Base-by-base conservation (phyloP, 169 alveolate species). In the Eimeria sp. region DNA sequence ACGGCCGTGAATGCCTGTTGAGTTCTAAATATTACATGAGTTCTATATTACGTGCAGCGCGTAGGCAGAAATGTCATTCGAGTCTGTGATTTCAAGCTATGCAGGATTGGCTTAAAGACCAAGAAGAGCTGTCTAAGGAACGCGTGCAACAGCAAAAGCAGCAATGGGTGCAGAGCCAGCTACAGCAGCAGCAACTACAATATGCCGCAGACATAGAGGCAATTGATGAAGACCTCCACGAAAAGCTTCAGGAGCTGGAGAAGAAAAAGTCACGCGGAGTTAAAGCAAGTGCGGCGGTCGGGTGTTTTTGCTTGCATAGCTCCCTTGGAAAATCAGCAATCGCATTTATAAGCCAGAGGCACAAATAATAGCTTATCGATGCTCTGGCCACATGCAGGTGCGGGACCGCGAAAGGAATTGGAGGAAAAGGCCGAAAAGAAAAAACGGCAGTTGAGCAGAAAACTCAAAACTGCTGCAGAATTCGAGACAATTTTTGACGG, bases 81-180 rank as follows among this genome's bases (percentile, higher is more conserved):
- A 51, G 47, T 49, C 89, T 47, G n/a, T 47, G 25, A 22, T 14
- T 16, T n/a, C 47, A 10, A 51, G 11, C 47, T 22, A 10, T 51
- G 54, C 70, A 92, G 96, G 96, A 78, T n/a, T 92, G 96, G 96
- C 83, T 92, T 6, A 86, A 92, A 49, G 96, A 80, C 65, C 93
- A 94, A 51, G 89, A 83, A 34, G 89, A 54, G 67, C 87, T 54
- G 78, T n/a, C 51, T 20, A 34, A 51, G 75, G 94, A 82, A 43
- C 72, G 94, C n/a, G 72, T 47, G 5, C 88, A 82, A 30, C 45
- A 43, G 89, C 67, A 34, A 47, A 67, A 83, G 45, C 75, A 83
- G 70, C 84, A 83, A 47, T 94, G 96, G 94, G 94, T 65, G 57
- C 83, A 94, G 82, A 51, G 40, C 5, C 94, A 82, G 61, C 89